These are phyloP conservation scores for Fraxinus xanthoxyloides DNA, from an alignment of 305 asterid species.

Conservation along the genomic window DNA sequence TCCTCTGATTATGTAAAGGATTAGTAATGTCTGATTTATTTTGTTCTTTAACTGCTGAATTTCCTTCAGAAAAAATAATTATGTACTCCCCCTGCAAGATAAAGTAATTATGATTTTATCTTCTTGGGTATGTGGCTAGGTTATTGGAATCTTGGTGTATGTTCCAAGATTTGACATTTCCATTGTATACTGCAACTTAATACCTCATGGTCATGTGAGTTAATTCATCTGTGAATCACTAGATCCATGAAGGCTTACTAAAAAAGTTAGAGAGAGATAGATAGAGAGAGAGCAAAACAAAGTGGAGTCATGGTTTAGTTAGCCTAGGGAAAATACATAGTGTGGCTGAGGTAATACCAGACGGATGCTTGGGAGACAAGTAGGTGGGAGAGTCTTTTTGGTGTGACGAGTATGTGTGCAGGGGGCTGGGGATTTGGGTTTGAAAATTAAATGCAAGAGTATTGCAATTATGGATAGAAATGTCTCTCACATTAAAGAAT, in stretches of 20 bases:
- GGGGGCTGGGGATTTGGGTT: background rate
- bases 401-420: background rate
- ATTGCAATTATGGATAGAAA: background rate
- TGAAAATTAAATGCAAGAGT: background rate
- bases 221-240: background rate
- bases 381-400: background rate
- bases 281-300: background rate
- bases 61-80: background rate
- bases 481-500: background rate
- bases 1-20: background rate
- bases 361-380: background rate
- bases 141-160: background rate
- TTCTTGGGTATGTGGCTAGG: background rate
- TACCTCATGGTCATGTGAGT: background rate
- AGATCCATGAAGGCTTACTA: background rate
- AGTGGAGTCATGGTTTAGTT: background rate
- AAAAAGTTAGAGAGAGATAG: background rate
- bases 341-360: background rate
- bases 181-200: background rate
- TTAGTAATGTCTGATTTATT: background rate
- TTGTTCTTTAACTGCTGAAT: background rate
- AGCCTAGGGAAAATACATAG: background rate
- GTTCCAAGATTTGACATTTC: background rate
- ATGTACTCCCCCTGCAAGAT: background rate
- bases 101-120: background rate